Evolutionary conservation across 129 eudicot genomes (phyloP), one percentile per base, ranked within the genome.

Genomic region (Heracleum sosnowskyi): DNA sequence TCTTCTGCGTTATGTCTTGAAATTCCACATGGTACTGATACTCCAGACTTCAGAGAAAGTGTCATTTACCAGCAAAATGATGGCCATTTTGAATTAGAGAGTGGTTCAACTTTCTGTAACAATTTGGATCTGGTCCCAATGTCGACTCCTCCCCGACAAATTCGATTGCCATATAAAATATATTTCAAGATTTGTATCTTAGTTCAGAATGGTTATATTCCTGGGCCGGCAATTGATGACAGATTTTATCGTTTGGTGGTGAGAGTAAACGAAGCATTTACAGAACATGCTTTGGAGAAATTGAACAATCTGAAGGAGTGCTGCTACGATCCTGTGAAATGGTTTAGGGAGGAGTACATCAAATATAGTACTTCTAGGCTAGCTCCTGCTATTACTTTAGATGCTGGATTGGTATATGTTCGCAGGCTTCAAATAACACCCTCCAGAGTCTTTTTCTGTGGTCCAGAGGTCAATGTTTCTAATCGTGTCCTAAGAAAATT

Each of bases 191-290:
- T 96, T 6, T 84, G 91, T 76, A 15, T 77, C 20, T 86, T 96
- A 85, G 97, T 96, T 47, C 97, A 96, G 73, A 83, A 83, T 45
- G 99, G 99, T 46, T 90, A 92, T 81, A 75, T 96, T 44, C 88
- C 99, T 0, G 99, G 97, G 41, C 93, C 94, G 1, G 86, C 75
- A 18, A 82, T 96, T 12, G 85, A 89, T 87, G 78, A 41, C 55
- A 69, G 8, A 4, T 96, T 96, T 76, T 92, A 75, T 68, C 85
- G 77, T 39, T 68, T 90, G 78, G 84, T 89, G 69, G 63, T n/a
- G n/a, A n/a, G 74, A 35, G 28, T 78, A 41, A 44, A 82, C 57
- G 75, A 79, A 26, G 75, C 68, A 8, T 78, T 79, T 63, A 84
- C 92, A 15, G 97, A 96, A 69, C 81, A 88, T 41, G 90, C 90